A percentile compares a stretch with the other conserved stretches of the same genome.
Conservation (phyloP, 129 eudicot genomes). For the Solidago caesia region DNA sequence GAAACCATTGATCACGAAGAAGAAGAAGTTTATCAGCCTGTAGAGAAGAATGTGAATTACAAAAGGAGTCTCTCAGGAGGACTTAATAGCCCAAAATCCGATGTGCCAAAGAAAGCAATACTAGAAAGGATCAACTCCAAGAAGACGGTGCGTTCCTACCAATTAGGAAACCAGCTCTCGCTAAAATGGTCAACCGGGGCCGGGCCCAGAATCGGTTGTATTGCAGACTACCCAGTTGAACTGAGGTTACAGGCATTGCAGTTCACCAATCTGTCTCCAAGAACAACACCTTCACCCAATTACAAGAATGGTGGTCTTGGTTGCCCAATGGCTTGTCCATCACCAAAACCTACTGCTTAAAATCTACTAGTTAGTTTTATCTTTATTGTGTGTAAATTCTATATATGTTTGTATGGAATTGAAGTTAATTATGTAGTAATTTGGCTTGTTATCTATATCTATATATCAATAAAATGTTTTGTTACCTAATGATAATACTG, state of each 20-base stretch:
- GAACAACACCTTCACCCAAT: constrained; percentile 26
- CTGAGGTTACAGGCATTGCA: constrained; percentile 83
- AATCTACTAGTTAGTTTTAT: neutral
- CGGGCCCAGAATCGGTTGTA: constrained; percentile 93
- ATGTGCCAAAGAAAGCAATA: constrained; percentile 63
- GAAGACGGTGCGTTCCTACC: constrained; percentile 58
- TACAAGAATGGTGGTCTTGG: constrained; percentile 15
- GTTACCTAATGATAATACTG: neutral
- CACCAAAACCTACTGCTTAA: constrained; percentile 28
- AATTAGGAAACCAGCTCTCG: constrained; percentile 78
- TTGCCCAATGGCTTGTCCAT: constrained; percentile 35
- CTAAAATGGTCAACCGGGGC: constrained; percentile 85
- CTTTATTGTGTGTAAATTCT: constrained; percentile 6
- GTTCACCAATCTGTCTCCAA: constrained; percentile 79
- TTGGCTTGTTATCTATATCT: constrained; percentile 3
- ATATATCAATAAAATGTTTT: neutral
- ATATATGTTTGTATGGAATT: constrained; percentile 11
- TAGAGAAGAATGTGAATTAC: constrained; percentile 34
- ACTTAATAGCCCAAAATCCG: constrained; percentile 69
- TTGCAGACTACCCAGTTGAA: constrained; percentile 90
- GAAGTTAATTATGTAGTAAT: constrained; percentile 11
- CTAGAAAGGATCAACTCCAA: constrained; percentile 82
- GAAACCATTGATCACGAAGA: constrained; percentile 19
- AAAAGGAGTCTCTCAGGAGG: constrained; percentile 86
- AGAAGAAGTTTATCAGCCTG: constrained; percentile 29